Evolutionary conservation across 352 stramenopile species (phyloP), one percentile per base, ranked within the genome.

Genomic region (Pythium dissotocum): DNA sequence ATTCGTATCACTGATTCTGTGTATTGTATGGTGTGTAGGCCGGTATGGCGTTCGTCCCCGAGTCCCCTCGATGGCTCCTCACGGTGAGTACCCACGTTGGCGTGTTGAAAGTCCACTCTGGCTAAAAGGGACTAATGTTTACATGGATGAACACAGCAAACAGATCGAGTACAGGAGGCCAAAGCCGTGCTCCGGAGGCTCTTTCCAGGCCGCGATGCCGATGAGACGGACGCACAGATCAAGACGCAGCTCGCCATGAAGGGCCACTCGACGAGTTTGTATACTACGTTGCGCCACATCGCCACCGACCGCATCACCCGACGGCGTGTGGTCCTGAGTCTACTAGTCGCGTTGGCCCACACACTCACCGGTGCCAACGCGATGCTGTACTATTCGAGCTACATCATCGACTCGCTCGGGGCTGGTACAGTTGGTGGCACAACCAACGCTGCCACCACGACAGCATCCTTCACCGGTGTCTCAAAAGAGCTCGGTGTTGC

Each of bases 331-430:
- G 53, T 88, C 24, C 77, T 90, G 51, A 88, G 77, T 21, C 70
- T 92, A 12, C 44, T 77, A 2, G 80, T 92, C 56, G 82, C 82
- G 0, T 67, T 89, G n/a, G 85, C 76, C 1, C 83, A 92, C 53
- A 88, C 82, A 44, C 63, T 87, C 42, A 92, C 82, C 10, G 83
- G 77, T 12, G 83, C 83, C 1, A 91, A 90, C 61, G 83, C 81
- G 9, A 90, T 91, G 81, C 76, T 91, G n/a, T 92, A 92, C 65
- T 92, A 90, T 62, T 92, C 83, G 12, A 90, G 75, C 67, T 92
- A 90, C 58, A 92, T 92, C 32, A 66, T 92, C 33, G 57, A 77
- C 1, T 77, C 75, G 30, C 67, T 92, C 0, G 71, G 72, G 49
- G 55, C 62, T 14, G 62, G 53, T 1, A 35, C 30, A 4, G 53